Evolutionary conservation across 2,329 filamentous ascomycete species (phyloP).

Genomic region (Blumeriella jaapii): DNA sequence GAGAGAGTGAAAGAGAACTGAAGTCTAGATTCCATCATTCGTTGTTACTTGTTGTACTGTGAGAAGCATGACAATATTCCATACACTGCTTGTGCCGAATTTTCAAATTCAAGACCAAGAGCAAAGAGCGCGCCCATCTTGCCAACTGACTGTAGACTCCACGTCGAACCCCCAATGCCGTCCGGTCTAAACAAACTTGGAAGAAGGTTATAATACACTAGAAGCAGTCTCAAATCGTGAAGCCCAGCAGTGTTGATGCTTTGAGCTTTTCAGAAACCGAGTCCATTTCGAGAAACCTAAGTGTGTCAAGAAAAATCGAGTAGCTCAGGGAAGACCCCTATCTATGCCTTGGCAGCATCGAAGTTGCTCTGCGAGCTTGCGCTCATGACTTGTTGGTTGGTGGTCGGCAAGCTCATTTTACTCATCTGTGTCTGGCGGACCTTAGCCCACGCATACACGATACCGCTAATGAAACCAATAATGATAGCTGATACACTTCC

Average conservation of each 20-base stretch:
- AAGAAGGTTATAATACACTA: slow-evolving; percentile 18
- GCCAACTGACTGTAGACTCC: too few species aligned
- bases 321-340: not conserved
- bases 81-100: slow-evolving; percentile 16
- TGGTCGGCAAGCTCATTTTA: slow-evolving; percentile 57
- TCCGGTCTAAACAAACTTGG: slow-evolving; percentile 13
- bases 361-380: slow-evolving; percentile 85
- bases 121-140: too few species aligned
- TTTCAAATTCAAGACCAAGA: slow-evolving; percentile 5
- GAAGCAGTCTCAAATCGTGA: slow-evolving; percentile 8
- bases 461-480: slow-evolving; percentile 81
- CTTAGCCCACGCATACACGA: slow-evolving; percentile 84
- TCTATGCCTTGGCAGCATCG: slow-evolving; percentile 53
- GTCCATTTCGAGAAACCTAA: too few species aligned
- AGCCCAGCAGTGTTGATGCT: too few species aligned
- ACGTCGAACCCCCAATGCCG: slow-evolving; percentile 10
- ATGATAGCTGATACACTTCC: slow-evolving; percentile 85
- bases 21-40: slow-evolving; percentile 21
- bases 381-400: slow-evolving; percentile 57
- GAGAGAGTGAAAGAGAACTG: not conserved
- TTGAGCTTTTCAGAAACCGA: too few species aligned
- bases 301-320: slow-evolving; percentile 1
- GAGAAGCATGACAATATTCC: slow-evolving; percentile 11
- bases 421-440: slow-evolving; percentile 61
- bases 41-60: slow-evolving; percentile 10